Percentiles rank a stretch among this genome's conserved stretches.
Conservation (phyloP, 2,329 filamentous ascomycete species). For the Tolypocladium album region DNA sequence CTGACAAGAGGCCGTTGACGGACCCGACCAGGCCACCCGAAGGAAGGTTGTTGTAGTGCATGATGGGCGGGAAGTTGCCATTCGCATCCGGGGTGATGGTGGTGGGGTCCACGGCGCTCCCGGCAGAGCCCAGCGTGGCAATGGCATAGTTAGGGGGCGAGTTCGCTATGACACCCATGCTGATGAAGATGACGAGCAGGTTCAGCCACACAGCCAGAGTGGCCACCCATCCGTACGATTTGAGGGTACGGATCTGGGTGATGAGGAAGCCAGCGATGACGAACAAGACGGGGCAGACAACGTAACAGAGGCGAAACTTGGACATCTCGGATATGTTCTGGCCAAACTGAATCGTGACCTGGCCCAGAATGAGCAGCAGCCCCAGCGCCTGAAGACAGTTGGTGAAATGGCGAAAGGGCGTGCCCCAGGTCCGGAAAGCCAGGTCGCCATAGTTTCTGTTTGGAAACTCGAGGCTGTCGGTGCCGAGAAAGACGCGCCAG, state of each 20-base stretch:
- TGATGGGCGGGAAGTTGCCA: constrained; percentile 25
- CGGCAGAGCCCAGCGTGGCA: constrained; percentile 12
- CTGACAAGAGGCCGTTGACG: constrained; percentile 14
- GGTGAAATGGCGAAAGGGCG: constrained; percentile 30
- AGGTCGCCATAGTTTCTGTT: constrained; percentile 35
- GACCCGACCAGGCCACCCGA: constrained; percentile 24
- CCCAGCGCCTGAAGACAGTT: constrained; percentile 37
- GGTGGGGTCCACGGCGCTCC: constrained; percentile 14
- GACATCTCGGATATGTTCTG: constrained; percentile 43
- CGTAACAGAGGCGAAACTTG: constrained; percentile 38
- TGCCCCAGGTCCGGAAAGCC: constrained; percentile 35
- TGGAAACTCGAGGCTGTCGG: constrained; percentile 27
- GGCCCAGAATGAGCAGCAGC: constrained; percentile 38
- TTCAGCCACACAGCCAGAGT: constrained; percentile 47
- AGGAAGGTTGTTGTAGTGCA: constrained; percentile 24
- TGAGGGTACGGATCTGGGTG: constrained; percentile 45
- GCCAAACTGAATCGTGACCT: constrained; percentile 41
- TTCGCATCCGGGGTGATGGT: constrained; percentile 11
- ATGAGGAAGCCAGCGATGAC: constrained; percentile 38
- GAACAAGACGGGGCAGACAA: constrained; percentile 39
- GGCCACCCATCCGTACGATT: constrained; percentile 42
- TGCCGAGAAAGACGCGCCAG: constrained; percentile 31
- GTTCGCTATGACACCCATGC: constrained; percentile 40
- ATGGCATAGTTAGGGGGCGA: constrained; percentile 31
- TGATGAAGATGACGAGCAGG: constrained; percentile 41